phyloP scores from a whole-genome alignment of 202 grass and related monocot genomes.

The Bolboschoenoplectus hybrid region DNA sequence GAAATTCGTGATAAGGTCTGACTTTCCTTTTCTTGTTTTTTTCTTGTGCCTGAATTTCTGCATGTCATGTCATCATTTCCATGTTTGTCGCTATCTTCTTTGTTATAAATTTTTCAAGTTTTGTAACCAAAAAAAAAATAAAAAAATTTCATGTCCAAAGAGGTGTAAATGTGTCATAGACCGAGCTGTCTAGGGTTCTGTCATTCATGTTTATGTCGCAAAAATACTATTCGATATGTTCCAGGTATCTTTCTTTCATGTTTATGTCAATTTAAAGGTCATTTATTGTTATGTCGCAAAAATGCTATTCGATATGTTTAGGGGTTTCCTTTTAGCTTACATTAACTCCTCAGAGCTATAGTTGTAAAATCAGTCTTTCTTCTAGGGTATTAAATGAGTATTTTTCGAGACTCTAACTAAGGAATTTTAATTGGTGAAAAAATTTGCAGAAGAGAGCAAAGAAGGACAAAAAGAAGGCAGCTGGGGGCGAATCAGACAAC shows the following conservation, averaged over 20 bases:
- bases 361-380: neutral
- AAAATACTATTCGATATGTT: neutral
- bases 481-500: slow-evolving; percentile 32
- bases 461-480: slow-evolving; percentile 56
- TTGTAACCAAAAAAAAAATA: too few species aligned
- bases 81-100: neutral
- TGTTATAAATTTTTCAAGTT: neutral
- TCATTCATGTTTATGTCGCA: slow-evolving; percentile 15
- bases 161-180: neutral
- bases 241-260: neutral
- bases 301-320: neutral
- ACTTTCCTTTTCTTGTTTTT: slow-evolving; percentile 15
- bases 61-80: neutral
- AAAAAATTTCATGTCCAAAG: neutral
- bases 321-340: neutral
- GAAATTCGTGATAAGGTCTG: slow-evolving; percentile 77
- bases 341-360: slow-evolving; percentile 5
- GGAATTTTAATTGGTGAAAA: slow-evolving; percentile 12
- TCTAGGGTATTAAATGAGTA: neutral
- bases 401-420: slow-evolving; percentile 1
- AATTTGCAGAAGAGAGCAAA: slow-evolving; percentile 68
- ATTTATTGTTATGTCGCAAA: slow-evolving; percentile 18
- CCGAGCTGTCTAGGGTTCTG: neutral
- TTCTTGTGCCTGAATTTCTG: slow-evolving; percentile 1
- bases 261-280: neutral